These are phyloP conservation scores for Leucosporidium yakuticum DNA, from an alignment of 768 basidiomycete species.

Conservation along the genomic window DNA sequence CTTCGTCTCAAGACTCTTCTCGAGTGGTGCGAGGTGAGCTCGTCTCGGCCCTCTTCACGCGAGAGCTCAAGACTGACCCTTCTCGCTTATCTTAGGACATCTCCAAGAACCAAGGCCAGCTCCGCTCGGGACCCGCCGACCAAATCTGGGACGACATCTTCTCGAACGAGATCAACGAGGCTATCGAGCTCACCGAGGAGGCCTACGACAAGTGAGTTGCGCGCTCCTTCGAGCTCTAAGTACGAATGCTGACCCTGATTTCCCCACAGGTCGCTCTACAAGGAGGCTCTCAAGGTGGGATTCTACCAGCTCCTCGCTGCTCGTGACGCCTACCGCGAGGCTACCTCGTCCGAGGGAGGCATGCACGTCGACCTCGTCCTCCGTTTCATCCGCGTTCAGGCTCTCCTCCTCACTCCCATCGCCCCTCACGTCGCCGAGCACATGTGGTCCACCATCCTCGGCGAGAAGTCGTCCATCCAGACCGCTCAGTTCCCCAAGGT, in stretches of 20 bases:
- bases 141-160: constrained; percentile 83
- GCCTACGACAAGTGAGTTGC: constrained; percentile 73
- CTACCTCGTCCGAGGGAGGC: constrained; percentile 58
- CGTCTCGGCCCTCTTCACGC: background rate
- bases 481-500: constrained; percentile 75
- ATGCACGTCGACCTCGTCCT: constrained; percentile 86
- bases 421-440: constrained; percentile 93
- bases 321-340: constrained; percentile 94
- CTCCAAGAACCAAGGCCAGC: constrained; percentile 60
- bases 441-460: constrained; percentile 69
- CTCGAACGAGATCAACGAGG: constrained; percentile 79
- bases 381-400: constrained; percentile 75
- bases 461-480: constrained; percentile 71
- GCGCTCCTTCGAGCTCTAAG: background rate
- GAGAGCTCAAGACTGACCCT: background rate
- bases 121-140: constrained; percentile 66
- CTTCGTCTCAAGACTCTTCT: constrained; percentile 83
- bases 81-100: constrained; percentile 57
- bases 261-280: constrained; percentile 72
- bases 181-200: constrained; percentile 72
- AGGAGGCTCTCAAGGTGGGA: constrained; percentile 88
- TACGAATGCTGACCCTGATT: background rate
- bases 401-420: constrained; percentile 74
- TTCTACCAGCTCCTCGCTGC: constrained; percentile 90
- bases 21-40: constrained; percentile 76